These are phyloP conservation scores for Lumnitzera racemosa DNA, from an alignment of 345 rosid species.

Conservation along the genomic window DNA sequence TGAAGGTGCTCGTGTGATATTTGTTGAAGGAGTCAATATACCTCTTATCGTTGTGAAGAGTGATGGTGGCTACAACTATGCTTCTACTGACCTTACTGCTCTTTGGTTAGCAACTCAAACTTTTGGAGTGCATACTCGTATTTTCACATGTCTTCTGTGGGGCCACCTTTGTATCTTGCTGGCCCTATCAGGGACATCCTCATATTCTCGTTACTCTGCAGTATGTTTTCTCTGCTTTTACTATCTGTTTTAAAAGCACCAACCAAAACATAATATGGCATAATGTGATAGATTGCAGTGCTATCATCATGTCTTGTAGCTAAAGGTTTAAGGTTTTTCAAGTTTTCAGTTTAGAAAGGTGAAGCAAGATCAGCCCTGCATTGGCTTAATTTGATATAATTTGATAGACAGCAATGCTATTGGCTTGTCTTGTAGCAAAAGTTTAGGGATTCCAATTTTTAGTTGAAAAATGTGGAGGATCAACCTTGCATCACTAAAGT, in stretches of 20 bases:
- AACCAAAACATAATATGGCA: neutral
- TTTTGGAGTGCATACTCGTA: neutral
- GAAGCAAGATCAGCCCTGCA: too few relatives aligned
- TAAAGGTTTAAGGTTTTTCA: too few relatives aligned
- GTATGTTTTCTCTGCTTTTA: neutral
- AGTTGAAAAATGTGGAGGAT: too few relatives aligned
- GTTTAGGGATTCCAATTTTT: too few relatives aligned
- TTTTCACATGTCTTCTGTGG: neutral
- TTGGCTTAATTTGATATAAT: too few relatives aligned
- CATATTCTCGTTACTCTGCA: neutral
- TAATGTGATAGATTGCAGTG: neutral
- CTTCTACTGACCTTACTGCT: conserved; percentile 91
- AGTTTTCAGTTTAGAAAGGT: too few relatives aligned
- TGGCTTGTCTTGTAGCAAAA: too few relatives aligned
- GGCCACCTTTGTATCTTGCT: too few relatives aligned
- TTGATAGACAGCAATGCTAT: too few relatives aligned
- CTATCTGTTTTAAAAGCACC: neutral
- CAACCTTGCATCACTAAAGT: too few relatives aligned
- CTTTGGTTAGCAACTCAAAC: conserved; percentile 49
- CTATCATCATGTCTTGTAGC: too few relatives aligned
- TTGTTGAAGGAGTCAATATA: conserved; percentile 61
- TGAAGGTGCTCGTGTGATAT: conserved; percentile 88
- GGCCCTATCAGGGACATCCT: neutral
- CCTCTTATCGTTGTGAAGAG: conserved; percentile 96
- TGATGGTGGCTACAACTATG: conserved; percentile 95